Conservation (phyloP, 305 asterid species). For the Caryopteris hybrid region DNA sequence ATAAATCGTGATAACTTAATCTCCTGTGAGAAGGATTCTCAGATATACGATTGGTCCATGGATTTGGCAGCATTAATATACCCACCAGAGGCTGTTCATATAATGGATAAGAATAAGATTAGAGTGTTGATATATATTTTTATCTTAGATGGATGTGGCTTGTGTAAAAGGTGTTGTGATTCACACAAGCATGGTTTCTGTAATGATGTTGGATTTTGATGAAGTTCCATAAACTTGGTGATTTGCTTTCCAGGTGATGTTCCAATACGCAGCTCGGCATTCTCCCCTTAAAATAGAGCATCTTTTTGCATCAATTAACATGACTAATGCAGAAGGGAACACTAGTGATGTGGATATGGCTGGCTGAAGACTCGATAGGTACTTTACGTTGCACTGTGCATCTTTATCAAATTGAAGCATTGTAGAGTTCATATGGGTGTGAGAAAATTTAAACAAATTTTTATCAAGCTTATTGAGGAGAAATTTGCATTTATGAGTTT, state of each 20-base stretch:
- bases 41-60: not conserved
- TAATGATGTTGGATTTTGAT: not conserved
- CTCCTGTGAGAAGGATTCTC: not conserved
- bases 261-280: slow-evolving; percentile 77
- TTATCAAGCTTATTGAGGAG: not conserved
- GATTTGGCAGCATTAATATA: no score
- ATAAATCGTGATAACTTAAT: not conserved
- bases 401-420: not conserved
- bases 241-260: slow-evolving; percentile 59
- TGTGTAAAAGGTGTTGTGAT: not conserved
- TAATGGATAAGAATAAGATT: not conserved
- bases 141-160: not conserved
- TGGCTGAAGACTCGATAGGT: slow-evolving; percentile 32
- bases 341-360: slow-evolving; percentile 54
- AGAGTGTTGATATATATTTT: not conserved
- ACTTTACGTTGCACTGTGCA: not conserved
- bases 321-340: slow-evolving; percentile 29
- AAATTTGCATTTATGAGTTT: not conserved
- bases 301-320: slow-evolving; percentile 51
- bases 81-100: no score
- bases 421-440: no score
- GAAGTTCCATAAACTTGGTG: not conserved
- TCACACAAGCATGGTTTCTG: not conserved
- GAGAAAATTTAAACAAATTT: no score
- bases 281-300: slow-evolving; percentile 75